Percentiles rank a stretch among this genome's conserved stretches.
Evolutionary conservation across 441 rosid species (phyloP).

Genomic region (Pelargonium fulgidum): DNA sequence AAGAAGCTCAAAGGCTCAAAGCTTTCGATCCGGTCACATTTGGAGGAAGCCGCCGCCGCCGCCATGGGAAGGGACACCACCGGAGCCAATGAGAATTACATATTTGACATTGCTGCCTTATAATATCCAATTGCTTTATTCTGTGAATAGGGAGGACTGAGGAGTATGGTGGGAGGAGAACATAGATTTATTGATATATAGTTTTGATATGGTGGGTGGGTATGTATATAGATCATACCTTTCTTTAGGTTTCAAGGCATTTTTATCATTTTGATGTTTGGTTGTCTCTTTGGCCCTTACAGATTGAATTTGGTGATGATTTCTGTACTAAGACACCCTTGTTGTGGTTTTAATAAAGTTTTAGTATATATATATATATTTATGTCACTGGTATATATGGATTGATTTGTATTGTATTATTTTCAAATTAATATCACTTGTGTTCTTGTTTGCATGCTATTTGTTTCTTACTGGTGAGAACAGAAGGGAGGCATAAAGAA

Average conservation of each 20-base stretch:
- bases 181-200: neutral
- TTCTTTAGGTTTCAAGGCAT: slow-evolving; percentile 8
- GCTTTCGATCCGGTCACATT: slow-evolving; percentile 71
- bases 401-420: too few species aligned
- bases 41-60: slow-evolving; percentile 54
- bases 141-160: slow-evolving; percentile 6
- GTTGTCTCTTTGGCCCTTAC: slow-evolving; percentile 15
- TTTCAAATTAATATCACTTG: too few species aligned
- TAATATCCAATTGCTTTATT: neutral
- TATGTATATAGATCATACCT: slow-evolving; percentile 30
- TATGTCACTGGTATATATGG: neutral
- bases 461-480: too few species aligned
- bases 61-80: slow-evolving; percentile 44
- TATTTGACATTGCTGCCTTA: slow-evolving; percentile 19
- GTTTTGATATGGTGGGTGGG: slow-evolving; percentile 14
- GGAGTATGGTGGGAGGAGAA: neutral
- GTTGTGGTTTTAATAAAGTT: slow-evolving; percentile 28
- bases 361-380: neutral
- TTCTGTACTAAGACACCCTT: slow-evolving; percentile 15
- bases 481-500: too few species aligned
- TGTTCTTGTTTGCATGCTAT: too few species aligned
- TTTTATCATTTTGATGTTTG: slow-evolving; percentile 19
- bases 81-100: slow-evolving; percentile 28
- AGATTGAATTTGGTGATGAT: slow-evolving; percentile 28
- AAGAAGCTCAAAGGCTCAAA: slow-evolving; percentile 56